Conservation (phyloP, 345 rosid species). For the Citrus trifoliata region DNA sequence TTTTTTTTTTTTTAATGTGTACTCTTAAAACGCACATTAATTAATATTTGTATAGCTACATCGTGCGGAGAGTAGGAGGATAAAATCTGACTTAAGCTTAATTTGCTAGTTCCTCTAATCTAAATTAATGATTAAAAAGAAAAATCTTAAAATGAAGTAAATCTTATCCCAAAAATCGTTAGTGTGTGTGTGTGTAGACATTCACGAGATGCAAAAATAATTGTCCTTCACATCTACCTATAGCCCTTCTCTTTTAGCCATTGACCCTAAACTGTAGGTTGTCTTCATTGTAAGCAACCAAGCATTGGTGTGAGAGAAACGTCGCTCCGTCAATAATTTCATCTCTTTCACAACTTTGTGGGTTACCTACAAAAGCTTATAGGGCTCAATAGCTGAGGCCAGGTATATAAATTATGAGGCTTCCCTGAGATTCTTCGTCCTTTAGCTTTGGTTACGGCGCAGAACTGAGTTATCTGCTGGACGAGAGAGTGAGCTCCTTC, state of each 20-base stretch:
- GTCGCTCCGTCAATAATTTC: neutral
- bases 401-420: neutral
- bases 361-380: neutral
- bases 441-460: neutral
- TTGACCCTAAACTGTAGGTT: neutral
- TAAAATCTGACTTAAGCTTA: too few species aligned
- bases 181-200: neutral
- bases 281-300: neutral
- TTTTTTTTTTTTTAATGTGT: too few species aligned
- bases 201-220: neutral
- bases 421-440: neutral
- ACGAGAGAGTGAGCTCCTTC: neutral
- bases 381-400: neutral
- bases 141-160: too few species aligned
- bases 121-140: too few species aligned
- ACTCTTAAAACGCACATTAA: too few species aligned
- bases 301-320: neutral
- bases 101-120: too few species aligned
- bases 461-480: neutral
- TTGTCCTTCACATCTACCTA: neutral
- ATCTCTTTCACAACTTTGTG: neutral
- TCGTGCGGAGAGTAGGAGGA: too few species aligned
- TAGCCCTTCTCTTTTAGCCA: neutral
- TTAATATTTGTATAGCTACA: too few species aligned
- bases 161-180: neutral